phyloP scores from a whole-genome alignment of 2,329 filamentous ascomycete genomes.

The Calycina herbarum region DNA sequence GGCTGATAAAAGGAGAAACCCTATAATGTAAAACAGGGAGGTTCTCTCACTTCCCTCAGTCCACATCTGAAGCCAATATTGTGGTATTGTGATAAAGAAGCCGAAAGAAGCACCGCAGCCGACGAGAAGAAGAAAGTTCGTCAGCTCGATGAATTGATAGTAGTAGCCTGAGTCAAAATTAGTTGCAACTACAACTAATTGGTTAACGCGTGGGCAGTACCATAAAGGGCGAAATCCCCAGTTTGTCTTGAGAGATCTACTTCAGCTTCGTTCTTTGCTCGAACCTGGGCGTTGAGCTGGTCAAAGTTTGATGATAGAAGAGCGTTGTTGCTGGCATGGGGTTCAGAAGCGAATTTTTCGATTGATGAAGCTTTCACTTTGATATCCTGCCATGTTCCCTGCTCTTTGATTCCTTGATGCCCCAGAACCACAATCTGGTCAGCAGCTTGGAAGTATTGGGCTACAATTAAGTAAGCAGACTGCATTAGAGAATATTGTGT shows the following conservation, averaged over 20 bases:
- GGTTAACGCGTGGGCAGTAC: constrained; percentile 9
- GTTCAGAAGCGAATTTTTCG: constrained; percentile 30
- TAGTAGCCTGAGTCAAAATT: constrained; percentile 17
- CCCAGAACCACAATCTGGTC: constrained; percentile 44
- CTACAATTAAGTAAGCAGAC: constrained; percentile 28
- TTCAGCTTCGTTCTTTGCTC: constrained; percentile 25
- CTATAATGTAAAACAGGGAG: constrained; percentile 39
- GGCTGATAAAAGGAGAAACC: constrained; percentile 40
- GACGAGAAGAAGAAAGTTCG: constrained; percentile 12
- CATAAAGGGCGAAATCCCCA: constrained; percentile 28
- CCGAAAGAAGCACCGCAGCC: constrained; percentile 11
- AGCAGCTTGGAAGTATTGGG: constrained; percentile 39
- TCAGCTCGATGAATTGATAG: constrained; percentile 11
- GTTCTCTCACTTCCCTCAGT: constrained; percentile 17
- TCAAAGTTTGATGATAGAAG: constrained; percentile 21
- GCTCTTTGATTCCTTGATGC: constrained; percentile 34
- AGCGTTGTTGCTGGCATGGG: constrained; percentile 29
- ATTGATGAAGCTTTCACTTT: constrained; percentile 19
- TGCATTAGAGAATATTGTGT: neutral
- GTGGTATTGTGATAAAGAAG: constrained; percentile 19
- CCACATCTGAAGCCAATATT: constrained; percentile 24
- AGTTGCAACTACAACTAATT: constrained; percentile 3
- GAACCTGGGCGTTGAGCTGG: constrained; percentile 19
- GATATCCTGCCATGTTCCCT: constrained; percentile 39
- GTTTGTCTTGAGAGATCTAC: constrained; percentile 28